Evolutionary conservation across 192 early-diverging fungal species (phyloP).

Genomic region (Obelidium mucronatum): DNA sequence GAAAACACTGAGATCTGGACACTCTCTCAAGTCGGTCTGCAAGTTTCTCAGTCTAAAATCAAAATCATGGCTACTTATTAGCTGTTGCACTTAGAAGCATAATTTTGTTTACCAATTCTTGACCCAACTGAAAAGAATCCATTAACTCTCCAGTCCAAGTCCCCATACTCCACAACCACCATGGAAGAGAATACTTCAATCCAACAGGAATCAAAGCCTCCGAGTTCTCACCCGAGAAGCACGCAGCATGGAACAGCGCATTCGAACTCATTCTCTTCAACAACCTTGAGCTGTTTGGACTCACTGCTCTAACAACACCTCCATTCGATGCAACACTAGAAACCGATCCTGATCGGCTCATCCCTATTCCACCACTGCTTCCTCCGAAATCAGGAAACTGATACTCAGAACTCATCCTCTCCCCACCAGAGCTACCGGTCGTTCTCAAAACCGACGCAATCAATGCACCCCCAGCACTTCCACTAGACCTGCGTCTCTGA

Average conservation of each 20-base stretch:
- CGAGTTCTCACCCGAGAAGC: no score
- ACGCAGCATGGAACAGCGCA: conserved; percentile 19
- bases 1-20: conserved; percentile 1
- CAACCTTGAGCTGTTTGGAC: neutral
- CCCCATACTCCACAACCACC: neutral
- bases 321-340: neutral
- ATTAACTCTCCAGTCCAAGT: neutral
- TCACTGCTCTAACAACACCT: neutral
- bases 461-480: conserved; percentile 25
- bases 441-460: neutral
- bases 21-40: no score
- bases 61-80: no score
- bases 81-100: neutral
- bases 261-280: conserved; percentile 27
- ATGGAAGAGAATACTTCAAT: conserved; percentile 20
- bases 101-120: conserved; percentile 10
- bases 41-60: no score
- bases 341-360: neutral
- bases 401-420: no score
- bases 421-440: neutral
- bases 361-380: no score
- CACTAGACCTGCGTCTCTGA: neutral
- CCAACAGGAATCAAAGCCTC: no score
- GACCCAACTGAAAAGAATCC: neutral
- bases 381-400: no score